Conservation (phyloP, 345 rosid species). For the Erodium maritimum region DNA sequence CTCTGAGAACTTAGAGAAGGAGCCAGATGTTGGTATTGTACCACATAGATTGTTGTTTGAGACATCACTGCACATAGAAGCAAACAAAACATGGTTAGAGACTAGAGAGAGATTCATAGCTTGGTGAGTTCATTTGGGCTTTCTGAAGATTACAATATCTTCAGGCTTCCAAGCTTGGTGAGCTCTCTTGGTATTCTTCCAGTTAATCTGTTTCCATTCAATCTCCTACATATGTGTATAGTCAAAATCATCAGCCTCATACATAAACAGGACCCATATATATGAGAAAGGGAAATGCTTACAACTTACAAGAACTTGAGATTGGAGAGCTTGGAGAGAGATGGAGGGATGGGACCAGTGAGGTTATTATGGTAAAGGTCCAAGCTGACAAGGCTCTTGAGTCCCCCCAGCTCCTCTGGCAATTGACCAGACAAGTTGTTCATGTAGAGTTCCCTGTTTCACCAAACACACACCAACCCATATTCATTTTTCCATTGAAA, state of each 20-base stretch:
- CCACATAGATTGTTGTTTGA: conserved; percentile 63
- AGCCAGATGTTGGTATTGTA: conserved; percentile 51
- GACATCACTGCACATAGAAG: conserved; percentile 31
- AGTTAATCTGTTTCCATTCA: conserved; percentile 46
- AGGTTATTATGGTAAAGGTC: conserved; percentile 60
- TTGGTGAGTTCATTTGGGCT: conserved; percentile 54
- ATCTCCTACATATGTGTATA: conserved; percentile 31
- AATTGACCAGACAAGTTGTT: conserved; percentile 41
- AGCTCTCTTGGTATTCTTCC: conserved; percentile 64
- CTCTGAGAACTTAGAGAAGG: conserved; percentile 52
- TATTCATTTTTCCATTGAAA: not conserved
- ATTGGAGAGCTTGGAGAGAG: conserved; percentile 45
- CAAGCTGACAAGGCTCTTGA: conserved; percentile 54
- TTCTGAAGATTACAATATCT: conserved; percentile 57
- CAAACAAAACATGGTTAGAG: not conserved
- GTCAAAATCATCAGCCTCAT: no score
- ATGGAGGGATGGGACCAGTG: conserved; percentile 46
- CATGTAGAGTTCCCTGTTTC: conserved; percentile 51
- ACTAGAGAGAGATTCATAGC: conserved; percentile 20
- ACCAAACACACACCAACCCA: conserved; percentile 6
- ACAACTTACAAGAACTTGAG: conserved; percentile 60
- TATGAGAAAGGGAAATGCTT: no score
- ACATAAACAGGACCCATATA: no score
- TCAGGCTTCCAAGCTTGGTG: conserved; percentile 40
- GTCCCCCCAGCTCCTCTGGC: conserved; percentile 49